Conservation (phyloP, 257 asterid species). For the Fraxinus cuspidata region DNA sequence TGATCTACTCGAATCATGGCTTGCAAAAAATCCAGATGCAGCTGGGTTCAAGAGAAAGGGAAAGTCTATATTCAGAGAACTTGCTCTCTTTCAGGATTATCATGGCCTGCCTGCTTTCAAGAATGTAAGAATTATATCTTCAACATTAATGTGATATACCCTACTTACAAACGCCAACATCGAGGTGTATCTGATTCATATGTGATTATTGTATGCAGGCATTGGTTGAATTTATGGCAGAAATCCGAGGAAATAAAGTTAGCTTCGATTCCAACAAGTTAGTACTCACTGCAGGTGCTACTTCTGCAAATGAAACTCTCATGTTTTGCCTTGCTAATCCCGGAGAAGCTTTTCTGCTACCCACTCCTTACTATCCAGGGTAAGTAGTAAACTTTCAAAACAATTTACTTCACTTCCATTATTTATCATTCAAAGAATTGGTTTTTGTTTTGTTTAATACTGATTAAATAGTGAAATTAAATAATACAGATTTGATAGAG, state of each 20-base stretch:
- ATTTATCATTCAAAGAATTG: not conserved
- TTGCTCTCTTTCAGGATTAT: conserved; percentile 65
- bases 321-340: conserved; percentile 71
- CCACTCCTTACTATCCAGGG: conserved; percentile 88
- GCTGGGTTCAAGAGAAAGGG: conserved; percentile 49
- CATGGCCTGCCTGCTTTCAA: conserved; percentile 65
- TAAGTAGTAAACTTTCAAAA: conserved; percentile 19
- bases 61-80: conserved; percentile 51
- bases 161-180: too few relatives aligned
- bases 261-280: conserved; percentile 51
- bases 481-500: conserved; percentile 55
- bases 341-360: conserved; percentile 72
- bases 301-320: conserved; percentile 72
- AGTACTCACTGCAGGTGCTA: conserved; percentile 77
- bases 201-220: conserved; percentile 36
- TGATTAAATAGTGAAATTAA: not conserved
- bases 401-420: too few relatives aligned
- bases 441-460: not conserved
- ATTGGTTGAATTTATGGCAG: conserved; percentile 62
- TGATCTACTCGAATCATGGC: conserved; percentile 53
- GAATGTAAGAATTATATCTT: conserved; percentile 33
- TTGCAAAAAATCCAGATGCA: conserved; percentile 50
- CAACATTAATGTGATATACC: too few relatives aligned
- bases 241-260: conserved; percentile 70
- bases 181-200: too few relatives aligned